Evolutionary conservation across 2,329 filamentous ascomycete genomes (phyloP).

Genomic region (Didymella pinodella): DNA sequence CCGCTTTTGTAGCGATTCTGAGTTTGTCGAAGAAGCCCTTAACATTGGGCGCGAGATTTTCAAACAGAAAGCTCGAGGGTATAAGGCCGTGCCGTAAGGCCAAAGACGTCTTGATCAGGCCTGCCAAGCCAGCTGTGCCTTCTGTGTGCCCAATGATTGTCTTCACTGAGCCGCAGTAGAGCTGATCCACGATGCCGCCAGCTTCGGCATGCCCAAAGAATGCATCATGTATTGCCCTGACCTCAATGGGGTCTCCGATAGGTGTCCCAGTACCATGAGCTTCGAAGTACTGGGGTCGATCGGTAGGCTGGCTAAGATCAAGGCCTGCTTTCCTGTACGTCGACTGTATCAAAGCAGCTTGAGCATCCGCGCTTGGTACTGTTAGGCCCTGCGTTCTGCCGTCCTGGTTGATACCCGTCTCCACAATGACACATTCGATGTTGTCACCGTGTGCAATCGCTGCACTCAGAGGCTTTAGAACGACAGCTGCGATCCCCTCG

Average conservation of each 20-base stretch:
- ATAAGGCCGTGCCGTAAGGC: conserved; percentile 32
- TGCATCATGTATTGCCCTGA: conserved; percentile 27
- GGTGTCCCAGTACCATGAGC: conserved; percentile 52
- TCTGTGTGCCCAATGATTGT: conserved; percentile 54
- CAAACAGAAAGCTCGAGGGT: conserved; percentile 46
- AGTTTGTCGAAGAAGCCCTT: conserved; percentile 30
- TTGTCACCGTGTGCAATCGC: conserved; percentile 59
- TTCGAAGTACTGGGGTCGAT: conserved; percentile 47
- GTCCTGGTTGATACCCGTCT: conserved; percentile 50
- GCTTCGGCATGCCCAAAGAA: conserved; percentile 21
- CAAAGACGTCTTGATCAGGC: conserved; percentile 50
- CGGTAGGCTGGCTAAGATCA: conserved; percentile 26
- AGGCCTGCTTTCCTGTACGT: conserved; percentile 52
- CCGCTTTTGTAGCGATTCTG: conserved; percentile 11
- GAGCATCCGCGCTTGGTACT: conserved; percentile 55
- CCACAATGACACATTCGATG: conserved; percentile 53
- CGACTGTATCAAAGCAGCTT: conserved; percentile 39
- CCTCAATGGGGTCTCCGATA: conserved; percentile 44
- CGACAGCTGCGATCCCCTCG: conserved; percentile 60
- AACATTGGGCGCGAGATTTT: conserved; percentile 43
- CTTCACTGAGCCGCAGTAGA: conserved; percentile 34
- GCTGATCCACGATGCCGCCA: neutral
- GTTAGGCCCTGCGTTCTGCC: conserved; percentile 53
- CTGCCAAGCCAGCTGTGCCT: conserved; percentile 47
- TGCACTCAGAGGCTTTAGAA: conserved; percentile 60